Evolutionary conservation across 768 basidiomycete species (phyloP), one percentile per base, ranked within the genome.

Genomic region (Mycena filopes): DNA sequence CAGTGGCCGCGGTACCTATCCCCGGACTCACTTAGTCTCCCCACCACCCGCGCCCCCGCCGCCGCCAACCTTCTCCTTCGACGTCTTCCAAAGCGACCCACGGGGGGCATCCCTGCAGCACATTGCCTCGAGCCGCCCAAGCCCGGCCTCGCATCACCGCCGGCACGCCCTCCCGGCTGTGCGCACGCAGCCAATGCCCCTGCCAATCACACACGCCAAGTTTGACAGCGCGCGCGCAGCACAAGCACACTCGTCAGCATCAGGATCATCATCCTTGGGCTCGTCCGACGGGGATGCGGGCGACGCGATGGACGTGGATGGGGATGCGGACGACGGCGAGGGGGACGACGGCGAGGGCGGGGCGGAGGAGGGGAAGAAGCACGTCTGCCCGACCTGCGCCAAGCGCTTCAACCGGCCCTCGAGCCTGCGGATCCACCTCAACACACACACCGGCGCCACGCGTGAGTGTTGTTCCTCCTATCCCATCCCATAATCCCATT

Each of bases 361-460:
- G 6, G 41, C 16, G 4, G 42, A 47, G 13, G 56, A 57, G 31
- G 56, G 45, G 4, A 45, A 31, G n/a, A 31, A 38, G 23, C 56
- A 57, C 29, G 42, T 41, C 9, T 57, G 56, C 56, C 45, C 56
- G 4, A 57, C 56, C 4, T 57, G 56, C 28, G 56, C 23, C 11
- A 57, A 57, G 16, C 43, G 56, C 29, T 90, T 91, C 76, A 89
- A 89, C 73, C 81, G 89, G 10, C 89, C 89, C 67, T 36, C 36
- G 36, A 89, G 88, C 73, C 79, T 90, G 53, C 78, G 82, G 41
- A 89, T 89, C 40, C 89, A 90, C 71, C 81, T 85, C 48, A 89
- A 89, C 70, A 89, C 87, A 1, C 89, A 90, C 72, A 89, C 87
- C 4, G 89, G 89, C 13, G 87, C 82, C 23, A 89, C 86, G 65